Conservation (phyloP, 2,329 filamentous ascomycete genomes). For the Leptographium galeiforme region DNA sequence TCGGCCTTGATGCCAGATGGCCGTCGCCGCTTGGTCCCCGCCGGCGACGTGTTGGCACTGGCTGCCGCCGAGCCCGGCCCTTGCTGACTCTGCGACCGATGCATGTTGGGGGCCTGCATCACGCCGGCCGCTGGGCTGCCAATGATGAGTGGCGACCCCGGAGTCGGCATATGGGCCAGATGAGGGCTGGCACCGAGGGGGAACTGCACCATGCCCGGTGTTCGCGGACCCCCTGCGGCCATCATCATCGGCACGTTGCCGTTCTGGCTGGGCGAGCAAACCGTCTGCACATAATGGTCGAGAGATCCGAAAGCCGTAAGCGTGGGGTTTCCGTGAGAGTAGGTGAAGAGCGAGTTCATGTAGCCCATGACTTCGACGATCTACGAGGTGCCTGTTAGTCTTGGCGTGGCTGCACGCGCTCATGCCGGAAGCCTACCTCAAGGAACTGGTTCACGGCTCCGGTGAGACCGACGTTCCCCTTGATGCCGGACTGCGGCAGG, state of each 20-base stretch:
- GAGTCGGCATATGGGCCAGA: constrained; percentile 44
- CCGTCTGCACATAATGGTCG: constrained; percentile 42
- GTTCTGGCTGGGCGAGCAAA: constrained; percentile 19
- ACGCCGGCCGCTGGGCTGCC: constrained; percentile 48
- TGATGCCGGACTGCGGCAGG: constrained; percentile 45
- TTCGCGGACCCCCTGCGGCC: constrained; percentile 33
- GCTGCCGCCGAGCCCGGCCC: constrained; percentile 52
- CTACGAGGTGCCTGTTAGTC: constrained; percentile 19
- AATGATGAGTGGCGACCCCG: constrained; percentile 43
- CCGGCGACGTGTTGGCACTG: constrained; percentile 53
- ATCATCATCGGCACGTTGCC: constrained; percentile 35
- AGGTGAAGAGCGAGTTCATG: constrained; percentile 51
- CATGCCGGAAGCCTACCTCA: constrained; percentile 32
- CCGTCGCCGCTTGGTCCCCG: constrained; percentile 44
- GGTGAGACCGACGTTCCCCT: constrained; percentile 44
- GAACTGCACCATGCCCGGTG: constrained; percentile 43
- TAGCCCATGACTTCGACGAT: constrained; percentile 54
- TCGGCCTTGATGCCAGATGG: constrained; percentile 45
- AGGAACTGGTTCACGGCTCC: constrained; percentile 50
- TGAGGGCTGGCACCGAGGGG: constrained; percentile 47
- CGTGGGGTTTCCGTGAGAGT: constrained; percentile 39
- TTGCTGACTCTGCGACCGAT: constrained; percentile 54
- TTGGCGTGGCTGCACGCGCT: background rate
- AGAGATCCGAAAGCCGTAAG: constrained; percentile 45
- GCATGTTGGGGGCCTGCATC: constrained; percentile 54